Base-by-base conservation (phyloP, 306 rosid genomes). In the Quercus suber region DNA sequence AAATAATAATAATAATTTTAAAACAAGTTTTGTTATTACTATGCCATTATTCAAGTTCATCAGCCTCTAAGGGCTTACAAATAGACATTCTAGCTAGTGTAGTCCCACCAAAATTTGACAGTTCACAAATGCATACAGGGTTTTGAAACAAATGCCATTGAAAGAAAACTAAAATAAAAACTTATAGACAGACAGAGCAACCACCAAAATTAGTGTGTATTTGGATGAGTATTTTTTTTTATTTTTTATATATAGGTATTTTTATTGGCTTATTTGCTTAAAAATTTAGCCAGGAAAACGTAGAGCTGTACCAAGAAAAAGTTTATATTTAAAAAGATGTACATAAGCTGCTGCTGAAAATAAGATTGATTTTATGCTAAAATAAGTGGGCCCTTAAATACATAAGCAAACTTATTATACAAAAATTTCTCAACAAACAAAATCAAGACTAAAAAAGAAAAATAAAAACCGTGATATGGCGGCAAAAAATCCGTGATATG, bases 221-320 rank as follows among this genome's bases (percentile, higher is more conserved):
- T 30, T 4, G 5, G 33, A 3, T 30, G 33, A 30, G 5, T 31
- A 12, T 17, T 17, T n/a, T 17, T 3, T 17, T 92, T 92, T 21
- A 96, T 96, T 30, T 30, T 30, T 30, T 30, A 3, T 30, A 3
- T 30, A 30, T 30, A 30, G 33, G 33, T 3, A 30, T 30, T 30
- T 30, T 30, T 30, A 30, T 3, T 30, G 33, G 4, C 4, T 30
- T 30, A 30, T 30, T 30, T 30, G 33, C 33, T 30, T 3, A 30
- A 30, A 30, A 30, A 30, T 30, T 30, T 30, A 30, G 33, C 33
- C 33, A 30, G 33, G 33, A 30, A 30, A 30, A 30, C 33, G 4
- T 30, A 3, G 33, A 30, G 33, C 33, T 30, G 33, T 30, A 30
- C 33, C 33, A 30, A 30, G 33, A 30, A 30, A 30, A 30, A 30